Conservation (phyloP, 208 protist species). For the Trypanosoma congolense region DNA sequence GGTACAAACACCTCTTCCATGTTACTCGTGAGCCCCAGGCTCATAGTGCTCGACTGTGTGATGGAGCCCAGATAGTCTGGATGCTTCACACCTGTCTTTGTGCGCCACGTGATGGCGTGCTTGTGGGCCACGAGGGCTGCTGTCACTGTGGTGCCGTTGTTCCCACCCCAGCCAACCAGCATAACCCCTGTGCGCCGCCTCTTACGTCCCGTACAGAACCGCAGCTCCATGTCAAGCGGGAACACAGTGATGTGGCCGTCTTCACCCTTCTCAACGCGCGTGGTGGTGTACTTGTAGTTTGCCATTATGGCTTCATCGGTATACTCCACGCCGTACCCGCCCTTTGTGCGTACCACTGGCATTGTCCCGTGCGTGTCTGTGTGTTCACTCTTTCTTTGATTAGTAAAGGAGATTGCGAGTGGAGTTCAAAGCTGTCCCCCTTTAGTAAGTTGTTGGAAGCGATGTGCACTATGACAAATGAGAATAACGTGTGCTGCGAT, state of each 20-base stretch:
- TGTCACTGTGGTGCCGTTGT: conserved; percentile 98
- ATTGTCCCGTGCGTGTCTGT: conserved; percentile 12
- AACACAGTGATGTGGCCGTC: conserved; percentile 56
- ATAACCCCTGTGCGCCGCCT: conserved; percentile 89
- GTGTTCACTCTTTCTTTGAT: not conserved
- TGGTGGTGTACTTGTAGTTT: conserved; percentile 83
- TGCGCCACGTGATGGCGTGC: conserved; percentile 90
- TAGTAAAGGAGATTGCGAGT: too few species aligned
- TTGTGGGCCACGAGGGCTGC: conserved; percentile 96
- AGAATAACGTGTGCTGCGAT: too few species aligned
- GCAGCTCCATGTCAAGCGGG: conserved; percentile 55
- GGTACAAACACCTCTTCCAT: conserved; percentile 92
- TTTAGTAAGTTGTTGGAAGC: too few species aligned
- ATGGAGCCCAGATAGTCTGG: conserved; percentile 98
- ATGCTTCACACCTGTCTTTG: conserved; percentile 82
- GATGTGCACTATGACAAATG: too few species aligned
- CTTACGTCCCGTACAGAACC: conserved; percentile 89
- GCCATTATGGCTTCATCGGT: conserved; percentile 72
- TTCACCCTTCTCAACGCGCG: conserved; percentile 34
- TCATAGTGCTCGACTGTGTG: conserved; percentile 95
- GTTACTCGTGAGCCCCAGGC: conserved; percentile 85
- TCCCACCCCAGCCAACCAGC: conserved; percentile 97
- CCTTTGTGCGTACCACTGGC: conserved; percentile 44
- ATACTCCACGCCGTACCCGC: conserved; percentile 57
- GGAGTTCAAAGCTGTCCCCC: too few species aligned